Conservation (phyloP, 2,329 filamentous ascomycete genomes). For the Ceratocystis alfenasii region DNA sequence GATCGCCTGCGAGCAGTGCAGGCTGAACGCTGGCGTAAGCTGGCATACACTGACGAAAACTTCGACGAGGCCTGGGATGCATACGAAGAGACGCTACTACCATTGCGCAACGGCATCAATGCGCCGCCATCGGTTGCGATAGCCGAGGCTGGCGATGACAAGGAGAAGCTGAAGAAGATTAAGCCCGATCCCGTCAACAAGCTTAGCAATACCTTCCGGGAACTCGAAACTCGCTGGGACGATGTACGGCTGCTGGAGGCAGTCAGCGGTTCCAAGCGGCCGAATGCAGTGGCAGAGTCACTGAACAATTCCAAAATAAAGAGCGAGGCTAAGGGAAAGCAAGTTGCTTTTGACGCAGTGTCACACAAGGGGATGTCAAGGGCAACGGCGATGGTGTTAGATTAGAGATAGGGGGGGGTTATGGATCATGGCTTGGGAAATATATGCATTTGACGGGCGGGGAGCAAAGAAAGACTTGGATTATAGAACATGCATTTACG, state of each 20-base stretch:
- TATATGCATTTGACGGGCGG: not conserved
- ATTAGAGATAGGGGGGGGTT: not conserved
- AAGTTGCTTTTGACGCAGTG: slow-evolving; percentile 10
- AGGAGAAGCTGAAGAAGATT: slow-evolving; percentile 20
- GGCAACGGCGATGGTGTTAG: slow-evolving; percentile 17
- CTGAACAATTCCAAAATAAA: slow-evolving; percentile 10
- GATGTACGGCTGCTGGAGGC: slow-evolving; percentile 20
- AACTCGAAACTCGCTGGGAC: slow-evolving; percentile 19
- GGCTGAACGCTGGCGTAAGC: slow-evolving; percentile 66
- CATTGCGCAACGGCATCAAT: slow-evolving; percentile 20
- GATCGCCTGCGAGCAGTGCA: slow-evolving; percentile 67
- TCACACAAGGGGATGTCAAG: not conserved
- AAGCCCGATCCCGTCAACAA: slow-evolving; percentile 22
- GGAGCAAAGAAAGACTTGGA: not conserved
- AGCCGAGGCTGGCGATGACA: slow-evolving; percentile 8
- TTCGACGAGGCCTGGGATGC: slow-evolving; percentile 61
- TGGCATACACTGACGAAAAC: slow-evolving; percentile 75
- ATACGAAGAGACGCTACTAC: slow-evolving; percentile 58
- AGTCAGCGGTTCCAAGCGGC: slow-evolving; percentile 19
- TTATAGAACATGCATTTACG: not conserved
- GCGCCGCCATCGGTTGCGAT: not conserved
- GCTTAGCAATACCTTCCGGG: slow-evolving; percentile 14
- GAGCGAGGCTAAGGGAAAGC: slow-evolving; percentile 11
- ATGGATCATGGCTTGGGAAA: not conserved
- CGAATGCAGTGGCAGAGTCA: slow-evolving; percentile 14